These are phyloP conservation scores for Alternaria brassicae DNA, from an alignment of 2,329 filamentous ascomycete species.

Conservation along the genomic window DNA sequence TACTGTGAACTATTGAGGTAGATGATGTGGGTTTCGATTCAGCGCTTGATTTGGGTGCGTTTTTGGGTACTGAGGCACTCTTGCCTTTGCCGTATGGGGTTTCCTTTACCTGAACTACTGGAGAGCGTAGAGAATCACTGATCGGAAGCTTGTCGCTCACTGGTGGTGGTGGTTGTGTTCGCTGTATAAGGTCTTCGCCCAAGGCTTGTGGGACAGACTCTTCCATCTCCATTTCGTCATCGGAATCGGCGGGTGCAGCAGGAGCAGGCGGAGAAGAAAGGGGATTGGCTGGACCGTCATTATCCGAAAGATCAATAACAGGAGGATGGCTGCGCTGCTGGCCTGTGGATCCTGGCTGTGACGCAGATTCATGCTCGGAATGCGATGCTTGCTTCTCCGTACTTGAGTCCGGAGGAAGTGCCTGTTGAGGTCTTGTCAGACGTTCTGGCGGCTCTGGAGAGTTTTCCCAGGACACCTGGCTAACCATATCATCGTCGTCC, in stretches of 20 bases:
- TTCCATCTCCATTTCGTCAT: slow-evolving; percentile 43
- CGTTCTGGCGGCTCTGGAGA: slow-evolving; percentile 26
- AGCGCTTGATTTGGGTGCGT: slow-evolving; percentile 21
- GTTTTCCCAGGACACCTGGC: slow-evolving; percentile 28
- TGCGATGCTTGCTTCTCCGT: slow-evolving; percentile 11
- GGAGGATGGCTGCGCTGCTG: not conserved
- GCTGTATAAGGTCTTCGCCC: slow-evolving; percentile 28
- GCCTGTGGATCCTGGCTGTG: not conserved
- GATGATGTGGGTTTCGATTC: slow-evolving; percentile 31
- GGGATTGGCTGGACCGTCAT: slow-evolving; percentile 12
- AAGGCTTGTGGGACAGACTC: slow-evolving; percentile 37
- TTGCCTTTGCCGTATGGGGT: slow-evolving; percentile 38
- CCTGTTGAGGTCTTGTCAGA: slow-evolving; percentile 7
- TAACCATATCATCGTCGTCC: slow-evolving; percentile 7
- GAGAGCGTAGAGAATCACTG: not conserved
- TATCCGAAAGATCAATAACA: slow-evolving; percentile 18
- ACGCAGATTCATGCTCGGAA: not conserved
- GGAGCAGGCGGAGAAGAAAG: slow-evolving; percentile 29
- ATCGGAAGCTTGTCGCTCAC: not conserved
- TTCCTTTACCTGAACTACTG: slow-evolving; percentile 39
- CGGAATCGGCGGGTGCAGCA: slow-evolving; percentile 17
- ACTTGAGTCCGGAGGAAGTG: slow-evolving; percentile 44
- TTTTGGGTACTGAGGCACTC: slow-evolving; percentile 7
- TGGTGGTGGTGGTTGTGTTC: not conserved
- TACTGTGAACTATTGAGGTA: slow-evolving; percentile 34